phyloP scores from a whole-genome alignment of 768 basidiomycete genomes.

The Mycena chlorophos region DNA sequence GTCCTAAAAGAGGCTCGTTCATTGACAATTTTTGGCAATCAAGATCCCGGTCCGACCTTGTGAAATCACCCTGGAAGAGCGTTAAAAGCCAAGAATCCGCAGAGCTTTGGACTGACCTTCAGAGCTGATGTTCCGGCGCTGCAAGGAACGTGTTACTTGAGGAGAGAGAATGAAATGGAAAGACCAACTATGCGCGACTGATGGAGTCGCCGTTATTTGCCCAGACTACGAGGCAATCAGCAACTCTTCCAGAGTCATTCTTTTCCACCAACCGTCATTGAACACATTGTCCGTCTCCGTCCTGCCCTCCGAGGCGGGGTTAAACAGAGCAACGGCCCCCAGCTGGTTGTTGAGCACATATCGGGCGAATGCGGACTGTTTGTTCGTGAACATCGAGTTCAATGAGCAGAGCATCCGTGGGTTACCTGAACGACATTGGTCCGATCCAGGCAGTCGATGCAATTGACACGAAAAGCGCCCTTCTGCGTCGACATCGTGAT shows the following conservation, averaged over 20 bases:
- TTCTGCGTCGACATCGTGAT: constrained; percentile 73
- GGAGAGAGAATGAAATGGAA: neutral
- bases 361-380: constrained; percentile 87
- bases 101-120: constrained; percentile 56
- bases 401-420: neutral
- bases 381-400: neutral
- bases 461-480: constrained; percentile 88
- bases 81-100: constrained; percentile 1
- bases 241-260: neutral
- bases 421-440: constrained; percentile 91
- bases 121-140: constrained; percentile 95
- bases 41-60: constrained; percentile 50
- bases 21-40: constrained; percentile 13
- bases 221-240: constrained; percentile 63
- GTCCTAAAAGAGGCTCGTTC: constrained; percentile 64
- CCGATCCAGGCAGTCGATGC: constrained; percentile 93
- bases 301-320: constrained; percentile 51
- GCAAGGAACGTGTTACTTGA: constrained; percentile 11
- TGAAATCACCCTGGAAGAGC: constrained; percentile 73
- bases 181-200: constrained; percentile 72
- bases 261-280: constrained; percentile 65
- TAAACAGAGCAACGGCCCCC: constrained; percentile 67
- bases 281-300: constrained; percentile 72
- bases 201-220: constrained; percentile 98
- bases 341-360: constrained; percentile 76